Conservation (phyloP, 78 protist genomes). For the Emiliania huxleyi region DNA sequence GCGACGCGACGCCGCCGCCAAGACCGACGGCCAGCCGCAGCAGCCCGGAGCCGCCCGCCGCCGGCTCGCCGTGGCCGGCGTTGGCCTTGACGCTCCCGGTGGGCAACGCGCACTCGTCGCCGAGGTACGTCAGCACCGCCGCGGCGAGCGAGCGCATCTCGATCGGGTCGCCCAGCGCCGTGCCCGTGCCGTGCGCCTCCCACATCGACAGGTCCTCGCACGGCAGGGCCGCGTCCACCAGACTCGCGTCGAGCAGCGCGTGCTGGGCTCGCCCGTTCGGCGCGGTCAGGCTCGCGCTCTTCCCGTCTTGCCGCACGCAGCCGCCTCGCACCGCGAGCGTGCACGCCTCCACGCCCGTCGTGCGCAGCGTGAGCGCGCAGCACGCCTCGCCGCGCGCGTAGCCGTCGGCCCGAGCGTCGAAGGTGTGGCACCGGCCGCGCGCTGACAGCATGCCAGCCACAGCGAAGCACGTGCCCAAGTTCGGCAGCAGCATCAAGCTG, state of each 20-base stretch:
- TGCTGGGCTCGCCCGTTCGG: background rate
- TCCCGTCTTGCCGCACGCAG: slow-evolving; percentile 4
- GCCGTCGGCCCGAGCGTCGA: background rate
- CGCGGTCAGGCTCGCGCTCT: background rate
- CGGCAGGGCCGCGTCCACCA: background rate
- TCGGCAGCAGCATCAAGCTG: background rate
- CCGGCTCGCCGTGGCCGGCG: slow-evolving; percentile 74
- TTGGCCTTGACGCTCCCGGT: slow-evolving; percentile 71
- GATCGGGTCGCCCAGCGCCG: background rate
- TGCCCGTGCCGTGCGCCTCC: slow-evolving; percentile 11
- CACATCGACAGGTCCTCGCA: background rate
- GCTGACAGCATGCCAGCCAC: background rate
- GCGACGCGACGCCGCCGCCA: no score
- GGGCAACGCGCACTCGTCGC: background rate
- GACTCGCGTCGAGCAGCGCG: background rate
- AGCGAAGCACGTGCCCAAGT: background rate
- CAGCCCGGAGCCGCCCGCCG: slow-evolving; percentile 13
- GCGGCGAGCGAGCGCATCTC: slow-evolving; percentile 32
- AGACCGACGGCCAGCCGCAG: background rate
- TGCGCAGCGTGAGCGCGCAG: background rate
- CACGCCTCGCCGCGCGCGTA: background rate
- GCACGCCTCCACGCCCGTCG: background rate
- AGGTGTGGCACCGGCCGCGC: background rate
- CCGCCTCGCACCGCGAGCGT: background rate
- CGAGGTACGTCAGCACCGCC: slow-evolving; percentile 30